A percentile compares a stretch with the other conserved stretches of the same genome.
phyloP scores from a whole-genome alignment of 2,329 filamentous ascomycete genomes.

The Fusarium torulosum region DNA sequence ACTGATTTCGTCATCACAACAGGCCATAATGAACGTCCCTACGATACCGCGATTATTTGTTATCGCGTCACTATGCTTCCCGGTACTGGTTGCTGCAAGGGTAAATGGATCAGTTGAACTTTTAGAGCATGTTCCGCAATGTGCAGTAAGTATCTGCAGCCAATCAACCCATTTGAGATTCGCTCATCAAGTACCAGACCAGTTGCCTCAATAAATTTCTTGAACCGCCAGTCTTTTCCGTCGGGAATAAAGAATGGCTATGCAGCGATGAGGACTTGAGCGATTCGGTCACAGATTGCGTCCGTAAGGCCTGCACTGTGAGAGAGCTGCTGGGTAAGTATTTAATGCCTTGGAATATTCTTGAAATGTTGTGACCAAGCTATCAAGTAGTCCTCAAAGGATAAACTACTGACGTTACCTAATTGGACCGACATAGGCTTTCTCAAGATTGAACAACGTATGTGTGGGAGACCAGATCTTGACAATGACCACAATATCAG shows the following conservation, averaged over 20 bases:
- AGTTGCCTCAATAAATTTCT: background rate
- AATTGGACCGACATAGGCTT: background rate
- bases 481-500: constrained; percentile 4
- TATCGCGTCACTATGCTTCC: background rate
- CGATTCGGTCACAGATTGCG: background rate
- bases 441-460: background rate
- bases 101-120: background rate
- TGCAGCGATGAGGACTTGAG: background rate
- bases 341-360: background rate
- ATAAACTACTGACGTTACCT: too few relatives aligned
- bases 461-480: constrained; percentile 5
- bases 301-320: background rate
- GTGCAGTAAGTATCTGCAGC: background rate
- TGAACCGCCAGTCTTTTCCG: background rate
- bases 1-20: background rate
- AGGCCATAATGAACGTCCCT: background rate
- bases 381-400: too few relatives aligned
- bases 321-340: background rate
- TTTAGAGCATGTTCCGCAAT: background rate
- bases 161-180: background rate
- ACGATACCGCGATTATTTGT: background rate
- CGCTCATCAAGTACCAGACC: background rate
- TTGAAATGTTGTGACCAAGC: too few relatives aligned
- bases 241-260: background rate
- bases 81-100: background rate